Evolutionary conservation across 176 grass and related monocot species (phyloP).

Genomic region (Carex myosuroides): DNA sequence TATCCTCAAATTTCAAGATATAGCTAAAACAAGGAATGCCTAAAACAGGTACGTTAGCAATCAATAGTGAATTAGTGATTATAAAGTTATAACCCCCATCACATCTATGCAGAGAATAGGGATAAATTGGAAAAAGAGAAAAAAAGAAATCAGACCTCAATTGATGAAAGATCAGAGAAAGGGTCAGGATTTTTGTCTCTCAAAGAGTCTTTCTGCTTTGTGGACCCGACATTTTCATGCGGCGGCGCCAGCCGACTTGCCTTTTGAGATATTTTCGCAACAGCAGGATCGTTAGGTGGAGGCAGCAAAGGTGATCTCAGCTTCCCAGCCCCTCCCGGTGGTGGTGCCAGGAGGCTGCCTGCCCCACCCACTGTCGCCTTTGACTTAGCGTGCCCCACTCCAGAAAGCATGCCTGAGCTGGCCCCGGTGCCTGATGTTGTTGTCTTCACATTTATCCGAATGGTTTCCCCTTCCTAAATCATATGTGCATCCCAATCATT

Average conservation of each 20-base stretch:
- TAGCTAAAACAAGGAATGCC: neutral
- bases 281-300: conserved; percentile 86
- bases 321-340: conserved; percentile 66
- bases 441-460: conserved; percentile 96
- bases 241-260: conserved; percentile 12
- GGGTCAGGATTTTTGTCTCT: conserved; percentile 42
- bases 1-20: neutral
- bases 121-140: neutral
- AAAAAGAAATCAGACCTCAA: conserved; percentile 52
- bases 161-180: conserved; percentile 85
- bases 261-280: conserved; percentile 50
- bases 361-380: conserved; percentile 21
- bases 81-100: neutral
- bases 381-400: conserved; percentile 38
- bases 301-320: conserved; percentile 79
- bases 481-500: conserved; percentile 9
- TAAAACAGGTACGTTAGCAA: neutral
- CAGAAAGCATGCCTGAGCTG: conserved; percentile 78
- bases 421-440: conserved; percentile 33
- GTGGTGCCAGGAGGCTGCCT: conserved; percentile 62
- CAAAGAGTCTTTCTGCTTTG: conserved; percentile 32
- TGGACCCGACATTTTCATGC: conserved; percentile 31
- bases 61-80: neutral
- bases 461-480: conserved; percentile 96
- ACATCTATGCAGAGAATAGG: conserved; percentile 16